Base-by-base conservation (phyloP, 768 basidiomycete species). In the Pisolithus albus region DNA sequence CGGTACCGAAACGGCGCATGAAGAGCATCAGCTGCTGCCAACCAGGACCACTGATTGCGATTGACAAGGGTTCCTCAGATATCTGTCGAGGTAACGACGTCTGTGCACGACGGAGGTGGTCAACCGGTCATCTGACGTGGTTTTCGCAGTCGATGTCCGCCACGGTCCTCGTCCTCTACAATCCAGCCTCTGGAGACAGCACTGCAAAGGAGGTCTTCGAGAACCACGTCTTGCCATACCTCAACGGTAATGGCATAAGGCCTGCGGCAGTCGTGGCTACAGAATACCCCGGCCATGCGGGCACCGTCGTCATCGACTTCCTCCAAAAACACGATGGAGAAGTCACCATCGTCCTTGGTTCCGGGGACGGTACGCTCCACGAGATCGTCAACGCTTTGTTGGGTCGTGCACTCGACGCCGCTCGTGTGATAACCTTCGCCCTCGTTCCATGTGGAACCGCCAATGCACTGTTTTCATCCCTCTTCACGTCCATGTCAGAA, bases 311-410 rank as follows among this genome's bases (percentile, higher is more conserved):
- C 15, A 53, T 72, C 32, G 60, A 72, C 5, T 70, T 76, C 55
- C 59, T 85, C 46, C 51, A 68, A 9, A 55, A 58, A 40, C 54
- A 60, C 50, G 50, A 63, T 7, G 70, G 62, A 24, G 57, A 54
- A 44, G 52, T 78, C 47, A 76, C 75, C 0, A 62, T 88, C 44
- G 62, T 88, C 47, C 72, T 92, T 23, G 80, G 78, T 15, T 92
- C 93, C 5, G 94, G 94, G 7, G 94, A 98, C 66, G 94, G 94
- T 16, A 96, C 93, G 1, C 72, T 92, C 37, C 90, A 95, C 64
- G 93, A 98, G 59, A 79, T 95, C 55, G 75, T 93, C 62, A 87
- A 86, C 55, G 75, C 75, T 10, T 62, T 90, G 32, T 66, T 72
- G 36, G 61, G 62, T 21, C 56, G 59, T 16, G 34, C 56, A 16